Evolutionary conservation across 140 eudicot genomes (phyloP).

Genomic region (Stevia rebaudiana): DNA sequence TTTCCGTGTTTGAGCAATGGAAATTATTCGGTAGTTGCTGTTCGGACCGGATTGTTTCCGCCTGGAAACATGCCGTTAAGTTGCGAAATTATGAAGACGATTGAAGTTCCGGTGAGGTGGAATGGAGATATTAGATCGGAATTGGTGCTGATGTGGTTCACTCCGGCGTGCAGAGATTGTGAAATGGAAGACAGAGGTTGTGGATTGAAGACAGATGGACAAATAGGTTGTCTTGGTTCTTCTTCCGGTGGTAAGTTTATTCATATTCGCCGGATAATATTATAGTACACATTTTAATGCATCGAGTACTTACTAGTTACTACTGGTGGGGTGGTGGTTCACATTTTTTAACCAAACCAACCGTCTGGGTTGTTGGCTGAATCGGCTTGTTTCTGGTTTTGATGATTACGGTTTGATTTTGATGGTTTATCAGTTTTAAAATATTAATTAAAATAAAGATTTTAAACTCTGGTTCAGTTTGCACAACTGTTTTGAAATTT

Average conservation of each 20-base stretch:
- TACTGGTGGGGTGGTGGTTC: too few species aligned
- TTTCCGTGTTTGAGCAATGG: slow-evolving; percentile 33
- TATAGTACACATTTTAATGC: slow-evolving; percentile 6
- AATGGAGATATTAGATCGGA: slow-evolving; percentile 12
- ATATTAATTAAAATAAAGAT: too few species aligned
- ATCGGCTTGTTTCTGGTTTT: too few species aligned
- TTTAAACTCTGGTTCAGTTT: too few species aligned
- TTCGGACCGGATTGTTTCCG: not conserved
- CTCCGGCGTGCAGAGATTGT: slow-evolving; percentile 39
- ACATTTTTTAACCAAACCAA: too few species aligned
- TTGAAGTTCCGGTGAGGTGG: slow-evolving; percentile 30
- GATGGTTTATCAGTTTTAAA: too few species aligned
- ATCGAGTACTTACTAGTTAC: too few species aligned
- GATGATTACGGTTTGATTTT: too few species aligned
- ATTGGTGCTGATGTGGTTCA: slow-evolving; percentile 36
- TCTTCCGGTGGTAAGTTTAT: slow-evolving; percentile 29
- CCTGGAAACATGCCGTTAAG: slow-evolving; percentile 10
- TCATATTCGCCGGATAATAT: not conserved
- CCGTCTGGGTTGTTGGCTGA: too few species aligned
- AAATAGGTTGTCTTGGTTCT: slow-evolving; percentile 36
- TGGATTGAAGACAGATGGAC: slow-evolving; percentile 27
- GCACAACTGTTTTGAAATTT: too few species aligned
- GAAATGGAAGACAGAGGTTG: slow-evolving; percentile 38
- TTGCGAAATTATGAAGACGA: slow-evolving; percentile 30
- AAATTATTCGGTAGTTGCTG: slow-evolving; percentile 36